Conservation (phyloP, 2,329 filamentous ascomycete species). For the Dryadomyces quercus-mongolicae region DNA sequence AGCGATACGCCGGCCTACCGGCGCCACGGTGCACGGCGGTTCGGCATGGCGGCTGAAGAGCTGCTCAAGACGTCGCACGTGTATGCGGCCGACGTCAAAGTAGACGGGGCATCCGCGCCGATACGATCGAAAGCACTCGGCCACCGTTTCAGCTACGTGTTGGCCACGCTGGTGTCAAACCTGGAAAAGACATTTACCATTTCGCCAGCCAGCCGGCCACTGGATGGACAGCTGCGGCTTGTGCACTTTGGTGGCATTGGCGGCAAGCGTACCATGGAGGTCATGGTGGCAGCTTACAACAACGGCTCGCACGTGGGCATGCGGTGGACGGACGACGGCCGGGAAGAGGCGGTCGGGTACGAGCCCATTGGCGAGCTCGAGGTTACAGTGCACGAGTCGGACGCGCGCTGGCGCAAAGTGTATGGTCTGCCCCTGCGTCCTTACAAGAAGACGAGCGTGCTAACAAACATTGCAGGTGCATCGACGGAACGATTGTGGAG, state of each 20-base stretch:
- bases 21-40: constrained; percentile 62
- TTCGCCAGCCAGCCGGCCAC: constrained; percentile 56
- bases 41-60: constrained; percentile 72
- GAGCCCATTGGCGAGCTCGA: constrained; percentile 54
- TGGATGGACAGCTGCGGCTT: constrained; percentile 59
- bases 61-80: constrained; percentile 46
- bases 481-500: constrained; percentile 82
- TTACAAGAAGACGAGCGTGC: background rate
- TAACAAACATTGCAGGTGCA: constrained; percentile 33
- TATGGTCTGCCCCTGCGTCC: constrained; percentile 1
- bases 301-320: constrained; percentile 42
- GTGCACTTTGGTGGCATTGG: constrained; percentile 62
- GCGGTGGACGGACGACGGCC: constrained; percentile 30
- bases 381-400: constrained; percentile 54
- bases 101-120: background rate
- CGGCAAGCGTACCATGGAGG: constrained; percentile 56
- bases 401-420: constrained; percentile 68
- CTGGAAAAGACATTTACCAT: constrained; percentile 75
- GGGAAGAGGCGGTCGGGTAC: constrained; percentile 54
- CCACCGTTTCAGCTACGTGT: constrained; percentile 57
- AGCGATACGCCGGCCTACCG: constrained; percentile 78
- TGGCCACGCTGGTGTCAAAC: constrained; percentile 66
- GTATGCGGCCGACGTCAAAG: constrained; percentile 30
- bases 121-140: background rate
- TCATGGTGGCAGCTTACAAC: constrained; percentile 58